Evolutionary conservation across 2,329 filamentous ascomycete species (phyloP).

Genomic region (Zymoseptoria ardabiliae): DNA sequence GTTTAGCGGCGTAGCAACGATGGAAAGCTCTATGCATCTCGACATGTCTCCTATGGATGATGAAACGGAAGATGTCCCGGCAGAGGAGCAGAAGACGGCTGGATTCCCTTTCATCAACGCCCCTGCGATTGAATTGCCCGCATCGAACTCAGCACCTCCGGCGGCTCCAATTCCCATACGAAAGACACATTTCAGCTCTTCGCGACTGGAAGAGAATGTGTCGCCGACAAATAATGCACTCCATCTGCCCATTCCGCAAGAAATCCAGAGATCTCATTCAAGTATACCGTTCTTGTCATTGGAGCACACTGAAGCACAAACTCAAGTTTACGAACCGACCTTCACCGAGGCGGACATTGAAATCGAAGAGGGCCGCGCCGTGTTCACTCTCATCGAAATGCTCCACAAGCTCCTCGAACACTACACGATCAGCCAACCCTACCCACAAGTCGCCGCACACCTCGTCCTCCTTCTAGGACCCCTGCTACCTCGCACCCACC

Average conservation of each 20-base stretch:
- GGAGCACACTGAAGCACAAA: not conserved
- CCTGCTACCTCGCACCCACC: constrained; percentile 37
- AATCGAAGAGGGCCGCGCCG: constrained; percentile 19
- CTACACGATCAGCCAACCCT: constrained; percentile 35
- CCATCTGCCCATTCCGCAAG: not conserved
- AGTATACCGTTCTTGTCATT: not conserved
- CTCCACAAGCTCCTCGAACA: constrained; percentile 36
- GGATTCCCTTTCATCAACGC: not conserved
- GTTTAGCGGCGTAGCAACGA: constrained; percentile 8
- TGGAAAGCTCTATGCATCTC: constrained; percentile 8
- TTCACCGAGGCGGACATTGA: constrained; percentile 16
- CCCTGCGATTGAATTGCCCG: not conserved
- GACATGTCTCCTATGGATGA: not conserved
- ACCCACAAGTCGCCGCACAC: constrained; percentile 42
- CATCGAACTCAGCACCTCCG: not conserved
- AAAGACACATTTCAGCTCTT: not conserved
- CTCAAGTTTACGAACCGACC: not conserved
- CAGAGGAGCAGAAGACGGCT: not conserved
- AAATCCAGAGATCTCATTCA: not conserved
- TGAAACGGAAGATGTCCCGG: not conserved
- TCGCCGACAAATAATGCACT: not conserved
- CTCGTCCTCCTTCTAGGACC: constrained; percentile 42
- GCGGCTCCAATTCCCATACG: not conserved
- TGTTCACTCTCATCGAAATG: constrained; percentile 37
- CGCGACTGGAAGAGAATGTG: not conserved